These are phyloP conservation scores for Antitrichia curtipendula DNA, from an alignment of 225 moss, liverwort and hornwort genomes.

Conservation along the genomic window DNA sequence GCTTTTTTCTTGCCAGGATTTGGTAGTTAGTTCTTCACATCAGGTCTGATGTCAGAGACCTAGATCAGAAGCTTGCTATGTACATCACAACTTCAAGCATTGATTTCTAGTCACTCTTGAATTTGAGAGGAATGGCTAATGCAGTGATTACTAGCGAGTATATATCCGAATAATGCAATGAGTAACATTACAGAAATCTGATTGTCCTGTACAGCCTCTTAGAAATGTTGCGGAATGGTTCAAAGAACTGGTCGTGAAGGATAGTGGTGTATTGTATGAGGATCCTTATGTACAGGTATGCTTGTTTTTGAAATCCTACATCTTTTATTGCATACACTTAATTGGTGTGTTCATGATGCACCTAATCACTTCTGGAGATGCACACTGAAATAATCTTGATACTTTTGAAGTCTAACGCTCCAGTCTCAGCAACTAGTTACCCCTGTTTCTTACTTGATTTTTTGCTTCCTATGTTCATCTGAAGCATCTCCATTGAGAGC, in stretches of 20 bases:
- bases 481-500: neutral
- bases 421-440: neutral
- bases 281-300: constrained; percentile 81
- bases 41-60: neutral
- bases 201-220: constrained; percentile 46
- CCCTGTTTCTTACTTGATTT: neutral
- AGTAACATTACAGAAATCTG: neutral
- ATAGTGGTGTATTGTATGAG: constrained; percentile 89
- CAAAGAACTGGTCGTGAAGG: constrained; percentile 60
- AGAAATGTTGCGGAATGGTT: constrained; percentile 82
- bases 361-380: neutral
- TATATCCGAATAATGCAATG: neutral
- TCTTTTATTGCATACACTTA: neutral
- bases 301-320: neutral
- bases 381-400: neutral
- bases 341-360: neutral
- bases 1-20: neutral
- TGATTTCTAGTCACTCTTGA: neutral
- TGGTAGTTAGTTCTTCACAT: neutral
- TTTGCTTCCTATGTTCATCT: neutral
- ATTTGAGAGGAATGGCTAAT: neutral
- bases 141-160: neutral
- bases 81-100: neutral
- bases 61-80: neutral
- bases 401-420: neutral